Conservation (phyloP, 164 flowering plant species). For the Stephania cephalantha region DNA sequence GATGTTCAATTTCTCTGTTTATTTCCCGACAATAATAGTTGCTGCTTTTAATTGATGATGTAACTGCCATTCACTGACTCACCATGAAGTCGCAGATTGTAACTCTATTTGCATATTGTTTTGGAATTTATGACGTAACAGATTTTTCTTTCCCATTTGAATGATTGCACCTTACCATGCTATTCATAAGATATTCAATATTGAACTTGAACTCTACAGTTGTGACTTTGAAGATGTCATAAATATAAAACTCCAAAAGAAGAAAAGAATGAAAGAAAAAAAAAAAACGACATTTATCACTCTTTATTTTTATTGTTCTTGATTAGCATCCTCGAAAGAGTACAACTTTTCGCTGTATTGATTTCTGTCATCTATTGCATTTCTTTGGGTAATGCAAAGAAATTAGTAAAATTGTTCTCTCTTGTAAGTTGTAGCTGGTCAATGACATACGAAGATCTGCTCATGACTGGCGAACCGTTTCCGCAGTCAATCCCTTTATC, state of each 20-base stretch:
- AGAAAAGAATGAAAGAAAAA: neutral
- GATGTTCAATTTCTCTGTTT: too few species aligned
- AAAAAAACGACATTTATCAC: neutral
- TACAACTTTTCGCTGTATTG: neutral
- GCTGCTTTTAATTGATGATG: neutral
- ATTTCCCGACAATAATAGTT: neutral
- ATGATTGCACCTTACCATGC: neutral
- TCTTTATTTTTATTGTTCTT: neutral
- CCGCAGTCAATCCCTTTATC: conserved; percentile 48
- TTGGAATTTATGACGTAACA: neutral
- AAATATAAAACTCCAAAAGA: neutral
- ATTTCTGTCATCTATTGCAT: neutral
- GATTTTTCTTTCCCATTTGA: neutral
- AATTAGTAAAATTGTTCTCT: neutral
- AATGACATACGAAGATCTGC: conserved; percentile 53
- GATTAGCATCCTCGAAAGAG: neutral
- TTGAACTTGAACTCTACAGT: too few species aligned
- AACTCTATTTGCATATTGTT: neutral
- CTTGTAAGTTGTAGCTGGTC: conserved; percentile 52
- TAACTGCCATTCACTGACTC: neutral
- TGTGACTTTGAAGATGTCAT: too few species aligned
- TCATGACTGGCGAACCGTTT: conserved; percentile 48
- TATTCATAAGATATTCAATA: neutral
- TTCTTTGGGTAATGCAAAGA: neutral
- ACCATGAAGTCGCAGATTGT: neutral